Evolutionary conservation across 257 asterid species (phyloP).

Genomic region (Nicotiana attenuata): DNA sequence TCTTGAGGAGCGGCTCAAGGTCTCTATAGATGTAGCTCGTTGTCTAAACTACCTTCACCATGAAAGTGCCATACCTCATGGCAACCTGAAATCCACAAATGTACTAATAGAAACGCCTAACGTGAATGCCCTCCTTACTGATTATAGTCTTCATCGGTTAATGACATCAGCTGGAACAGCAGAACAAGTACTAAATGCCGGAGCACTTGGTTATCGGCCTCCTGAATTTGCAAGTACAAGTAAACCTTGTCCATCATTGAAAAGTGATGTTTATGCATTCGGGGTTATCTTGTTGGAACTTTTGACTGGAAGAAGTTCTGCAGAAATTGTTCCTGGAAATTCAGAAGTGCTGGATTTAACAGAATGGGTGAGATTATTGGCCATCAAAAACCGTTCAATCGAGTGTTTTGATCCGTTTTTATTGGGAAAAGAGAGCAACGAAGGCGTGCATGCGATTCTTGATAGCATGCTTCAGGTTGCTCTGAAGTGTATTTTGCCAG

Average conservation of each 20-base stretch:
- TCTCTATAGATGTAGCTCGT: slow-evolving; percentile 57
- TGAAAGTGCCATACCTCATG: slow-evolving; percentile 86
- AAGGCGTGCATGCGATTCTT: slow-evolving; percentile 21
- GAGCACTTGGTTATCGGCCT: slow-evolving; percentile 81
- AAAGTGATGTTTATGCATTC: slow-evolving; percentile 80
- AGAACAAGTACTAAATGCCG: slow-evolving; percentile 67
- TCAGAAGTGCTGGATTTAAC: slow-evolving; percentile 51
- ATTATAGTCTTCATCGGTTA: slow-evolving; percentile 77
- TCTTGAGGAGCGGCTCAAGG: slow-evolving; percentile 48
- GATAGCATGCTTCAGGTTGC: slow-evolving; percentile 56
- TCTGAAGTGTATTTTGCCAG: slow-evolving; percentile 66
- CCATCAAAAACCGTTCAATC: slow-evolving; percentile 40
- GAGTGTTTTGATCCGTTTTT: slow-evolving; percentile 53
- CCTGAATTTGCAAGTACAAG: slow-evolving; percentile 79
- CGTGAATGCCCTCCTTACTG: slow-evolving; percentile 52
- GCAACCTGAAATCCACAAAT: slow-evolving; percentile 82
- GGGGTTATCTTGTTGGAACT: slow-evolving; percentile 72
- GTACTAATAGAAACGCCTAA: slow-evolving; percentile 48
- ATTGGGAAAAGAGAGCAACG: slow-evolving; percentile 22
- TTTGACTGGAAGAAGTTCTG: slow-evolving; percentile 59
- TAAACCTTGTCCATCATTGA: slow-evolving; percentile 73
- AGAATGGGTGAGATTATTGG: slow-evolving; percentile 75
- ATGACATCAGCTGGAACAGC: slow-evolving; percentile 76
- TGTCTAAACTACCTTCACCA: slow-evolving; percentile 71
- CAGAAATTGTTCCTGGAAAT: slow-evolving; percentile 49